These are phyloP conservation scores for Marasmius tenuissimus DNA, from an alignment of 1,284 basidiomycete species.

Conservation along the genomic window DNA sequence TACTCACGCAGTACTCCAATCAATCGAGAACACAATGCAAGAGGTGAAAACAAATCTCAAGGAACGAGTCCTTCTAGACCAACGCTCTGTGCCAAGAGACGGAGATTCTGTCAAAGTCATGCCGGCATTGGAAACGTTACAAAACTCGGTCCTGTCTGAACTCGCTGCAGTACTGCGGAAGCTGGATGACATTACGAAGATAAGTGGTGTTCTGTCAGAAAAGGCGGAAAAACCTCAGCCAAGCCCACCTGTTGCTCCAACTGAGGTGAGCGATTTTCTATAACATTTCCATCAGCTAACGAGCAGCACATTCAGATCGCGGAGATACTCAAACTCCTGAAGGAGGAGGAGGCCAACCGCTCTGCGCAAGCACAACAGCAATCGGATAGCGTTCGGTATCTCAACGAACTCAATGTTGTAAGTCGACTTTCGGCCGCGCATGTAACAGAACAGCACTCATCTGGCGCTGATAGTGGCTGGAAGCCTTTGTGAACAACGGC, in stretches of 20 bases:
- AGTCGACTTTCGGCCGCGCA: constrained; percentile 17
- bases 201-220: neutral
- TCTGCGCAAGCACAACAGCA: constrained; percentile 57
- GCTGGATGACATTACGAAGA: constrained; percentile 1
- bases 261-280: constrained; percentile 12
- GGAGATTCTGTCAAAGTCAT: constrained; percentile 15
- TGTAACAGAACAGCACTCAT: neutral
- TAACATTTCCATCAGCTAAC: constrained; percentile 2
- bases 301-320: constrained; percentile 30
- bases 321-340: constrained; percentile 44
- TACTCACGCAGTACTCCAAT: neutral
- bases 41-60: neutral
- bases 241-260: neutral
- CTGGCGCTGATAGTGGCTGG: constrained; percentile 63
- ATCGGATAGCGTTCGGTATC: constrained; percentile 68
- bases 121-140: constrained; percentile 25
- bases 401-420: constrained; percentile 72
- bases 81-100: neutral
- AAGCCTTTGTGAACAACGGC: constrained; percentile 75
- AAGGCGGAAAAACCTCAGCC: neutral
- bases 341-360: constrained; percentile 45
- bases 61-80: neutral
- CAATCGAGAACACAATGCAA: neutral
- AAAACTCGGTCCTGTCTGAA: constrained; percentile 13
- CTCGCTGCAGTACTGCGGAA: constrained; percentile 1